phyloP scores from a whole-genome alignment of 148 eudicot species.

The Chenopodium formosanum region DNA sequence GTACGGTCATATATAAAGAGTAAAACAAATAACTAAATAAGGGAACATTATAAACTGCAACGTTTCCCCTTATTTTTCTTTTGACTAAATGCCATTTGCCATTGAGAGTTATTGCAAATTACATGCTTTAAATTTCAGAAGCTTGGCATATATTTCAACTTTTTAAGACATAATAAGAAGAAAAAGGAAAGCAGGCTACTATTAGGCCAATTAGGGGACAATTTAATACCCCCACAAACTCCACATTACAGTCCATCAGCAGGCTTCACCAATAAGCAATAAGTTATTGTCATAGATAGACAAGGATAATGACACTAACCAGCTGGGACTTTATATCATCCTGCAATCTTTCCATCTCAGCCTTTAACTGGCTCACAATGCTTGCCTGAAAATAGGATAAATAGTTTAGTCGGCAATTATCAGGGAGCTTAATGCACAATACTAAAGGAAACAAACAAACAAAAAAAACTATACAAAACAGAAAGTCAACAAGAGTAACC shows the following conservation, averaged over 20 bases:
- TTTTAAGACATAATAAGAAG: too few relatives aligned
- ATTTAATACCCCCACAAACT: background rate
- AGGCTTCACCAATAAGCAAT: background rate
- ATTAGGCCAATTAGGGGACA: background rate
- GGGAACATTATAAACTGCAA: background rate
- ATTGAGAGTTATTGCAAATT: background rate
- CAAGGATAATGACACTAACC: conserved; percentile 51
- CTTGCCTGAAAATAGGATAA: conserved; percentile 52
- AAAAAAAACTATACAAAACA: background rate
- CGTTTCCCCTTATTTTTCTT: background rate
- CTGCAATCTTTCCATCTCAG: conserved; percentile 73
- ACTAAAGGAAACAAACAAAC: background rate
- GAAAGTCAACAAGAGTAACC: background rate
- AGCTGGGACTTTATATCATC: conserved; percentile 67
- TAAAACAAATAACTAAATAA: background rate
- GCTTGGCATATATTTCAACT: background rate
- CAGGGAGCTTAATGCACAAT: background rate
- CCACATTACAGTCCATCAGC: conserved; percentile 8
- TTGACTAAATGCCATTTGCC: background rate
- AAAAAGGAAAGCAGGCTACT: too few relatives aligned
- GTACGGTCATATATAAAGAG: background rate
- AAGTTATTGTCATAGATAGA: background rate
- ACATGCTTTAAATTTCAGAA: background rate
- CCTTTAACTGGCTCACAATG: conserved; percentile 68
- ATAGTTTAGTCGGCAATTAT: background rate